Evolutionary conservation across 1,284 basidiomycete genomes (phyloP).

Genomic region (Tylopilus orsonianus): DNA sequence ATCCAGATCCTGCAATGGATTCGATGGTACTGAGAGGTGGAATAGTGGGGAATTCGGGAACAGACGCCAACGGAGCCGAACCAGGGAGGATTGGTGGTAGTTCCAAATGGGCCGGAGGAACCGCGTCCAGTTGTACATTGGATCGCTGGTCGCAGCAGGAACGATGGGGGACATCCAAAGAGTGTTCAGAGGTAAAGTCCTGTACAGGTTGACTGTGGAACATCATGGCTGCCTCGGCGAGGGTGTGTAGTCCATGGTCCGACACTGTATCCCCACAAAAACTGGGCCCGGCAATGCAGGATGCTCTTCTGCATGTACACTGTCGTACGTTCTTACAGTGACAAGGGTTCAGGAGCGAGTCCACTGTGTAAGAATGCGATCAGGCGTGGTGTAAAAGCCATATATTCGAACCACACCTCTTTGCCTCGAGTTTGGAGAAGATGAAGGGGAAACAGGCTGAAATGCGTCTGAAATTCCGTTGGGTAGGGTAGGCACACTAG

Average conservation of each 20-base stretch:
- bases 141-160: conserved; percentile 17
- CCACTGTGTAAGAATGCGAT: conserved; percentile 40
- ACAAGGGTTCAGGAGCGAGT: conserved; percentile 62
- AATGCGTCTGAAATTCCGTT: conserved; percentile 57
- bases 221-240: conserved; percentile 52
- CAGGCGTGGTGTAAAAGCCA: conserved; percentile 6
- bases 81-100: conserved; percentile 29
- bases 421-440: conserved; percentile 46
- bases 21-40: conserved; percentile 57
- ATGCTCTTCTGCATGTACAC: conserved; percentile 48
- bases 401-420: conserved; percentile 41
- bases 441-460: conserved; percentile 10
- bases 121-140: neutral
- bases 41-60: conserved; percentile 54
- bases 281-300: conserved; percentile 17
- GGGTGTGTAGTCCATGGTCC: conserved; percentile 41
- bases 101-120: conserved; percentile 19
- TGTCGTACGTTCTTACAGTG: conserved; percentile 55
- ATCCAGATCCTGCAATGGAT: conserved; percentile 61
- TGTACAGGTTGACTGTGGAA: conserved; percentile 27
- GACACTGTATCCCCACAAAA: conserved; percentile 9
- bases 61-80: conserved; percentile 3
- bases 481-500: conserved; percentile 58
- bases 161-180: conserved; percentile 4
- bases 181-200: conserved; percentile 3